phyloP scores from a whole-genome alignment of 2,329 filamentous ascomycete genomes.

The Phialocephala subalpina region DNA sequence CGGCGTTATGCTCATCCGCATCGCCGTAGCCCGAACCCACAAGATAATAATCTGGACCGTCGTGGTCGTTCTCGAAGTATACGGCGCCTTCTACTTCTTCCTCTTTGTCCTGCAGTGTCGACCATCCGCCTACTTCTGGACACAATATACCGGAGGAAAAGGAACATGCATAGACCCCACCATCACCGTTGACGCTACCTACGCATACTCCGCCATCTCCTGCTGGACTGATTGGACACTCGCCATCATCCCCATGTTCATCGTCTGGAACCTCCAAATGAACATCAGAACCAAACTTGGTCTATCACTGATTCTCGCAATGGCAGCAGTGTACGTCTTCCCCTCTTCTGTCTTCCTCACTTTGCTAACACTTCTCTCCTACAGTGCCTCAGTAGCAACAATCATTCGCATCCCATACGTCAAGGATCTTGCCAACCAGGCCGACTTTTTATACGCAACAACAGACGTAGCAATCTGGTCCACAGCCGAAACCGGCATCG shows the following conservation, averaged over 20 bases:
- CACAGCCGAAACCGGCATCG: slow-evolving; percentile 50
- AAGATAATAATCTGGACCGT: slow-evolving; percentile 46
- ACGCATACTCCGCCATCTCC: slow-evolving; percentile 50
- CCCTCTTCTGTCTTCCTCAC: neutral
- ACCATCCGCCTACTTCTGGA: slow-evolving; percentile 50
- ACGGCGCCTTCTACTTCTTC: slow-evolving; percentile 47
- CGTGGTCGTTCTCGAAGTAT: slow-evolving; percentile 44
- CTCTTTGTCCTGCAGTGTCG: slow-evolving; percentile 50
- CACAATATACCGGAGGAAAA: slow-evolving; percentile 42
- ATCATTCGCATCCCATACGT: slow-evolving; percentile 53
- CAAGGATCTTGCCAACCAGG: slow-evolving; percentile 44
- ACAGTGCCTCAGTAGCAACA: slow-evolving; percentile 50
- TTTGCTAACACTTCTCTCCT: slow-evolving; percentile 16
- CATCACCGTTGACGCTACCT: slow-evolving; percentile 45
- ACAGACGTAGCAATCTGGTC: slow-evolving; percentile 52
- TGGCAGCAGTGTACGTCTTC: slow-evolving; percentile 49
- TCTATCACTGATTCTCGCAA: slow-evolving; percentile 40
- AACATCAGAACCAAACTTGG: slow-evolving; percentile 48
- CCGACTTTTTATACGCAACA: slow-evolving; percentile 50
- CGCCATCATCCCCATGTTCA: slow-evolving; percentile 49
- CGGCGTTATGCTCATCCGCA: slow-evolving; percentile 50
- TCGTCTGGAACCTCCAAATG: slow-evolving; percentile 52
- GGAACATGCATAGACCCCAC: slow-evolving; percentile 46
- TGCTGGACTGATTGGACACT: slow-evolving; percentile 51
- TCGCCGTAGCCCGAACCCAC: slow-evolving; percentile 44